These are phyloP conservation scores for Puya raimondii DNA, from an alignment of 176 grass and related monocot species.

Conservation along the genomic window DNA sequence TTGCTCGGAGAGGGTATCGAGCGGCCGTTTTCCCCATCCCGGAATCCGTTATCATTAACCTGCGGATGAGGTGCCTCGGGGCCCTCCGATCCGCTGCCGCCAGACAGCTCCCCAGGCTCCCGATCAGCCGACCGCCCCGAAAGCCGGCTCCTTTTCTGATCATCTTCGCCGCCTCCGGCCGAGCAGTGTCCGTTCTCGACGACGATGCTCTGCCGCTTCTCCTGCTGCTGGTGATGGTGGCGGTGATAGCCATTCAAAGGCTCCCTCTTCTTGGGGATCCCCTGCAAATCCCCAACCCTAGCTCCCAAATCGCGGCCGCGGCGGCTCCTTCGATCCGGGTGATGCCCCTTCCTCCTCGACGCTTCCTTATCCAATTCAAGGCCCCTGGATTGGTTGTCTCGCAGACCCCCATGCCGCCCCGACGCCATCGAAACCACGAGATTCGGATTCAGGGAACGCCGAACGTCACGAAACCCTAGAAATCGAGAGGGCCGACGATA, in stretches of 20 bases:
- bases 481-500: neutral
- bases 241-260: neutral
- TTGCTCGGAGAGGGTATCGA: slow-evolving; percentile 13
- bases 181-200: neutral
- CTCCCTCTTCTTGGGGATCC: neutral
- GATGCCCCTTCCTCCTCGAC: slow-evolving; percentile 33
- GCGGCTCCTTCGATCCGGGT: neutral
- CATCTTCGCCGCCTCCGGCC: neutral
- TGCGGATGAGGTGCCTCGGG: slow-evolving; percentile 17
- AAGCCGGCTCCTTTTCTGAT: slow-evolving; percentile 3
- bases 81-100: slow-evolving; percentile 43
- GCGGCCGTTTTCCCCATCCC: neutral
- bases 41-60: neutral
- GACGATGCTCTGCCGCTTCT: neutral
- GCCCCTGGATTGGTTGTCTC: slow-evolving; percentile 25
- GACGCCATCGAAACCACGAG: slow-evolving; percentile 23
- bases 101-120: slow-evolving; percentile 55
- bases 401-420: slow-evolving; percentile 22
- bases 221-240: neutral
- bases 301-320: neutral
- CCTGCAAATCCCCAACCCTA: neutral
- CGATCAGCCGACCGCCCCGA: slow-evolving; percentile 34
- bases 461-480: neutral
- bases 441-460: neutral
- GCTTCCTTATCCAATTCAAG: slow-evolving; percentile 22